phyloP scores from a whole-genome alignment of 2,329 filamentous ascomycete genomes.

The Exophiala lecanii-corni region DNA sequence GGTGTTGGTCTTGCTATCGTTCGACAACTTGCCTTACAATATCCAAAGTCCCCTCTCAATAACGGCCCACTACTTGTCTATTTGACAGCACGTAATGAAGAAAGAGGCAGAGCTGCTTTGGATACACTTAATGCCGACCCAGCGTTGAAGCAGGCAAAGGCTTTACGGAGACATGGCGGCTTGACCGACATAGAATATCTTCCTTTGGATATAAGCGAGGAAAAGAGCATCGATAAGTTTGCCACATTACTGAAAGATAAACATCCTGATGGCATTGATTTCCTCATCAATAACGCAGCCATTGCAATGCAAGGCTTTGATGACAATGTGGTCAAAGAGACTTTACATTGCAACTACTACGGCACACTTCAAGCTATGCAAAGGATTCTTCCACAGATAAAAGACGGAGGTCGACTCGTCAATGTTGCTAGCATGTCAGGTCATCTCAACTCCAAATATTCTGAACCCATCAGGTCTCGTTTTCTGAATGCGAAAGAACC shows the following conservation, averaged over 20 bases:
- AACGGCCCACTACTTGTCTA: conserved; percentile 49
- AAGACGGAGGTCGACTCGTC: conserved; percentile 42
- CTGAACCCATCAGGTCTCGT: conserved; percentile 36
- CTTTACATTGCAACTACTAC: conserved; percentile 50
- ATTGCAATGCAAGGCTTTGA: conserved; percentile 47
- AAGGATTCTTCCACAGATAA: conserved; percentile 44
- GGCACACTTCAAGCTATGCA: conserved; percentile 45
- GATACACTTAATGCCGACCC: conserved; percentile 41
- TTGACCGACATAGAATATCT: conserved; percentile 46
- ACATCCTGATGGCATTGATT: conserved; percentile 48
- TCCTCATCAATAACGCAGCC: conserved; percentile 53
- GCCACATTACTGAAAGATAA: conserved; percentile 38
- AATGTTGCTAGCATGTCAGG: conserved; percentile 48
- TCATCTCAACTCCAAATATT: conserved; percentile 43
- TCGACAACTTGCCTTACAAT: conserved; percentile 51
- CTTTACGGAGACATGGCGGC: conserved; percentile 40
- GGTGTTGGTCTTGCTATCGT: conserved; percentile 48
- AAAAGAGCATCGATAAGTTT: conserved; percentile 42
- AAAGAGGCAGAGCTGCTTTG: conserved; percentile 46
- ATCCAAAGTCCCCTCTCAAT: conserved; percentile 46
- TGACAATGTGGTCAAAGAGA: conserved; percentile 44
- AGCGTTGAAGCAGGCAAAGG: conserved; percentile 44
- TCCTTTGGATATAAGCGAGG: conserved; percentile 46
- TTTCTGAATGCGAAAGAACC: conserved; percentile 41
- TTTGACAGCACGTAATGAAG: conserved; percentile 48